Evolutionary conservation across 1,139 yeast genomes (phyloP).

Genomic region (Debaryomyces subglobosus): DNA sequence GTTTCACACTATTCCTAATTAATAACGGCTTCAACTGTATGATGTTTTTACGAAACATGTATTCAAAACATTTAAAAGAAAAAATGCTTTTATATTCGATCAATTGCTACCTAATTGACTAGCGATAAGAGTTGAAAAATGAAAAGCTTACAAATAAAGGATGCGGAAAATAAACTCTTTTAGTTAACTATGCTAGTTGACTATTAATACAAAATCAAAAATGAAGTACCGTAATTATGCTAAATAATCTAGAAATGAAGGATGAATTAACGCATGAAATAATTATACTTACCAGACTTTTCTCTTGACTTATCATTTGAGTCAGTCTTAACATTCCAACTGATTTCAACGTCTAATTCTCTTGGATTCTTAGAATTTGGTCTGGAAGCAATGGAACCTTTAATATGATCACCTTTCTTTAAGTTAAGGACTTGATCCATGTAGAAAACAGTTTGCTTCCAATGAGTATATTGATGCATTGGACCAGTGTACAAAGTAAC

Average conservation of each 20-base stretch:
- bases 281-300: constrained; percentile 59
- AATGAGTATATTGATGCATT: constrained; percentile 79
- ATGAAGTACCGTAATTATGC: constrained; percentile 5
- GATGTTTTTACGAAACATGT: constrained; percentile 1
- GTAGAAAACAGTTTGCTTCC: constrained; percentile 98
- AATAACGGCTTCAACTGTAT: neutral
- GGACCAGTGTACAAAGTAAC: constrained; percentile 81
- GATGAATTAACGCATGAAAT: constrained; percentile 58
- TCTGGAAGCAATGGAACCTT: constrained; percentile 71
- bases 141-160: neutral
- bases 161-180: constrained; percentile 1
- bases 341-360: constrained; percentile 72
- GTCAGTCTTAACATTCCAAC: constrained; percentile 60
- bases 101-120: neutral
- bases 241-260: constrained; percentile 2
- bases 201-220: constrained; percentile 9
- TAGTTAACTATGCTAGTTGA: neutral
- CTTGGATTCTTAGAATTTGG: constrained; percentile 84
- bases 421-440: constrained; percentile 79
- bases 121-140: neutral
- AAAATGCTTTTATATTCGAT: neutral
- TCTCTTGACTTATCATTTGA: constrained; percentile 57
- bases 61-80: neutral
- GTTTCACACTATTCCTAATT: neutral
- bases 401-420: constrained; percentile 73